Evolutionary conservation across 108 stramenopile genomes (phyloP).

Genomic region (Fistulifera solaris): DNA sequence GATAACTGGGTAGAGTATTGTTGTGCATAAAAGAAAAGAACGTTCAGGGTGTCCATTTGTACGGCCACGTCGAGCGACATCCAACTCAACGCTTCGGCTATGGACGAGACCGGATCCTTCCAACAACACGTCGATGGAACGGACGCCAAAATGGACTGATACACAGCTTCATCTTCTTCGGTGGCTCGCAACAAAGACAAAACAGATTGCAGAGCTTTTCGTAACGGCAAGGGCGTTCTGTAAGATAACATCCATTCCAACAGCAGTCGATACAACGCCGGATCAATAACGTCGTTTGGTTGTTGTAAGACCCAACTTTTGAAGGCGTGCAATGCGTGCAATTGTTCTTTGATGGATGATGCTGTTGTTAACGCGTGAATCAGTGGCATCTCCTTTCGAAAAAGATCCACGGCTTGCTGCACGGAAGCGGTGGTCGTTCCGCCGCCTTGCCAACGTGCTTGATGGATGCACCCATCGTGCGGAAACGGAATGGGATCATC

Average conservation of each 20-base stretch:
- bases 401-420: background rate
- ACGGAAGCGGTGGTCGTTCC: background rate
- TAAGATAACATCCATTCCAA: slow-evolving; percentile 39
- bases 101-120: slow-evolving; percentile 11
- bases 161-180: background rate
- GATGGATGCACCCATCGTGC: background rate
- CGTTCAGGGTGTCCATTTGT: background rate
- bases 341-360: background rate
- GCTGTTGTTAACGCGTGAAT: background rate
- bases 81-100: slow-evolving; percentile 8
- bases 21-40: background rate
- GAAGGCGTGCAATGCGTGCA: background rate
- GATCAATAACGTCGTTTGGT: background rate
- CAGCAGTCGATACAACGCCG: slow-evolving; percentile 31
- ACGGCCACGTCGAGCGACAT: background rate
- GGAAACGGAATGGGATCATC: background rate
- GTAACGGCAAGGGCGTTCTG: slow-evolving; percentile 32
- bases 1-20: too few relatives aligned
- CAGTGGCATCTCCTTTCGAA: background rate
- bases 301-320: background rate
- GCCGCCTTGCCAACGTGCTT: background rate
- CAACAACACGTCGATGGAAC: slow-evolving; percentile 10
- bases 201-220: slow-evolving; percentile 31
- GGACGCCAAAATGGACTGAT: background rate
- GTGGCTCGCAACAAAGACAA: slow-evolving; percentile 9